Conservation (phyloP, 768 basidiomycete genomes). For the Naematelia aurantialba region DNA sequence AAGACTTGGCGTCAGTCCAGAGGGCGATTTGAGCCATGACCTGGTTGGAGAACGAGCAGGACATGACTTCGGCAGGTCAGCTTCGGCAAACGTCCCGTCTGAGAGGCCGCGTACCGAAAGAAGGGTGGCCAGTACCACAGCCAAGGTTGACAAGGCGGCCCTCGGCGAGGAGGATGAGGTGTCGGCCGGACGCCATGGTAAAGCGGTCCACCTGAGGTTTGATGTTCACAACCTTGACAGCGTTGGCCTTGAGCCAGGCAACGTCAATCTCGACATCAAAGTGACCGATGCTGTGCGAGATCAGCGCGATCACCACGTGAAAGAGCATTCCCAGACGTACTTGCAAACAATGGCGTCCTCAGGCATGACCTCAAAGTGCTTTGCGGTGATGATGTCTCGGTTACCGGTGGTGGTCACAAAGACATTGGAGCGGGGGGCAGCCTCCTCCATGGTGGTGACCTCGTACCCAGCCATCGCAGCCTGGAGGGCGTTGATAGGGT, state of each 20-base stretch:
- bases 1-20: slow-evolving; percentile 87
- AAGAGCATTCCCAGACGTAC: slow-evolving; percentile 59
- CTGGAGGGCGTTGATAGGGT: slow-evolving; percentile 99
- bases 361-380: slow-evolving; percentile 90
- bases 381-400: slow-evolving; percentile 88
- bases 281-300: slow-evolving; percentile 51
- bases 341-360: slow-evolving; percentile 99
- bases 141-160: slow-evolving; percentile 99
- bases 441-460: slow-evolving; percentile 97
- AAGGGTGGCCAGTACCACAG: slow-evolving; percentile 97
- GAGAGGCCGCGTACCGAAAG: slow-evolving; percentile 57
- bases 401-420: slow-evolving; percentile 99
- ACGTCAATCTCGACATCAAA: slow-evolving; percentile 75
- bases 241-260: slow-evolving; percentile 94
- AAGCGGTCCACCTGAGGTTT: slow-evolving; percentile 99
- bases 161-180: slow-evolving; percentile 95
- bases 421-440: slow-evolving; percentile 79
- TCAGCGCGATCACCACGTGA: slow-evolving; percentile 7
- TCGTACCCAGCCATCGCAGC: slow-evolving; percentile 99
- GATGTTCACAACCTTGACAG: slow-evolving; percentile 75
- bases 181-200: slow-evolving; percentile 86
- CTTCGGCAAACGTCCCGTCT: not conserved
- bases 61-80: slow-evolving; percentile 67
- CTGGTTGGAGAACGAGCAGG: slow-evolving; percentile 99
- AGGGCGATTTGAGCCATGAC: slow-evolving; percentile 96